phyloP scores from a whole-genome alignment of 2,329 filamentous ascomycete species.

The Fusarium pilosicola region DNA sequence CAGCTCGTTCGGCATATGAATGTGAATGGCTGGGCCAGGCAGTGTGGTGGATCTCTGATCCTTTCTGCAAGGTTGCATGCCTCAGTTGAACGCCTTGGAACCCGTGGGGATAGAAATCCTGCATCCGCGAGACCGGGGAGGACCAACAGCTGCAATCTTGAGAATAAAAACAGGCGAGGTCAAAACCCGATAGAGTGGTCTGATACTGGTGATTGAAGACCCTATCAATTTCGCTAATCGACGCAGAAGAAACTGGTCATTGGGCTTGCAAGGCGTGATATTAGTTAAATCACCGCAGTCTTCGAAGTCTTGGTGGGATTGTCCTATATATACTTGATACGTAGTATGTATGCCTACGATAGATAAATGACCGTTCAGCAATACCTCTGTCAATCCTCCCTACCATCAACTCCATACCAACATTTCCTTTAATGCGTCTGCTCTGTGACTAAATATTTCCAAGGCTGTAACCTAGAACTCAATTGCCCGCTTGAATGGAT shows the following conservation, averaged over 20 bases:
- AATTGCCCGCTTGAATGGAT: background rate
- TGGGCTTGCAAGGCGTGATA: fast-evolving
- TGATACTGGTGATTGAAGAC: too few relatives aligned
- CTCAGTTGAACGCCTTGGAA: background rate
- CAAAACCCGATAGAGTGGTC: background rate
- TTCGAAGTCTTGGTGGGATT: fast-evolving
- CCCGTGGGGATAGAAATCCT: too few relatives aligned
- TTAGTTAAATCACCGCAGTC: fast-evolving
- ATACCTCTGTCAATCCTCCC: fast-evolving
- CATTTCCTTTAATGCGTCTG: fast-evolving
- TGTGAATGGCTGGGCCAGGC: fast-evolving
- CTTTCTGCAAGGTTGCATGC: background rate
- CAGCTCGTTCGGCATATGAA: background rate
- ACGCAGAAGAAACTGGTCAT: fast-evolving
- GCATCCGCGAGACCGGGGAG: background rate
- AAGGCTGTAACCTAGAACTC: fast-evolving
- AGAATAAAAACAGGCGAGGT: background rate
- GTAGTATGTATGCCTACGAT: background rate
- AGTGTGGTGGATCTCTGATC: background rate
- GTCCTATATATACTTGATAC: fast-evolving
- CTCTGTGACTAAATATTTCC: fast-evolving
- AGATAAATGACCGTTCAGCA: fast-evolving
- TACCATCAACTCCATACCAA: fast-evolving
- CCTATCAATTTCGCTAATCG: fast-evolving
- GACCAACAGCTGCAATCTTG: background rate